Base-by-base conservation (phyloP, 2,329 filamentous ascomycete genomes). In the Colletotrichum agaves region DNA sequence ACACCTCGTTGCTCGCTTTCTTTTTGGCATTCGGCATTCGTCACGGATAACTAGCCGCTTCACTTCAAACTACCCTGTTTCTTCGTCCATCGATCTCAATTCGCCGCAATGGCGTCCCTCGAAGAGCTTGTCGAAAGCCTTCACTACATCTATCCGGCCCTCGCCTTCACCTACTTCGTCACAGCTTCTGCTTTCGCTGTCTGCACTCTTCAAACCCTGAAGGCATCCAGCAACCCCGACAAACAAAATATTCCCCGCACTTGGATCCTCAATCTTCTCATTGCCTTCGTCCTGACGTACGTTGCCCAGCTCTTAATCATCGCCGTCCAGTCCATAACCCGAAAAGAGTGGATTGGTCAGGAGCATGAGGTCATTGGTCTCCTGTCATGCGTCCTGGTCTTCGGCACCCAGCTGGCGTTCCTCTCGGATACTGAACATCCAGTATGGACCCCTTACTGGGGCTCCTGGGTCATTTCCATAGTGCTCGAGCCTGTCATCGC, bases 401-500 rank as follows among this genome's bases (percentile, higher is more conserved):
- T 90, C 76, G 85, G 87, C 3, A 83, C 90, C 13, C 82, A 91
- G 71, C 79, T 88, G 66, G 81, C 85, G 44, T 83, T 82, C 19
- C 80, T 91, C 13, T 78, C 82, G 2, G 85, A 87, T 59, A 79
- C 81, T 17, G 74, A 80, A 33, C 80, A 82, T 58, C 81, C 84
- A 2, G 82, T 88, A 10, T 90, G 88, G 83, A 88, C 90, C 71
- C 88, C 90, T 0, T 89, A 88, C 69, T 85, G 86, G 70, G 89
- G 88, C 17, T 86, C 87, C 12, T 91, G 90, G 83, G 71, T 86
- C 33, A 75, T 91, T 15, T 86, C 86, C 13, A 77, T 90, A 7
- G 72, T 82, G 13, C 85, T 87, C 39, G 91, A 93, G 73, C 74
- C 84, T 0, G 72, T 75, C 55, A 78, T 88, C 35, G 74, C 83